Evolutionary conservation across 768 basidiomycete genomes (phyloP).

Genomic region (Pleurotus eryngii): DNA sequence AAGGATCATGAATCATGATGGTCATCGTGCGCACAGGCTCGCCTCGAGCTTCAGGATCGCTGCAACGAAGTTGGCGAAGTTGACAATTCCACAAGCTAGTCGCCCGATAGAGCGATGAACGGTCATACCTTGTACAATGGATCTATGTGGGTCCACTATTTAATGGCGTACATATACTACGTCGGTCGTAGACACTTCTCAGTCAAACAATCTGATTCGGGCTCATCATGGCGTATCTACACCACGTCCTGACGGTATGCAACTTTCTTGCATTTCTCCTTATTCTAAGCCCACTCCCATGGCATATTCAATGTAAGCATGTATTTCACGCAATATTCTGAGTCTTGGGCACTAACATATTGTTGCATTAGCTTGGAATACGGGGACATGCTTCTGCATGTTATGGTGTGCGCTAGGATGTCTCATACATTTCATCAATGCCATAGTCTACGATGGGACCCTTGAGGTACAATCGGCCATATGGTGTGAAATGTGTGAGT

Average conservation of each 20-base stretch:
- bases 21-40: no score
- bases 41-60: no score
- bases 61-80: no score
- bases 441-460: constrained; percentile 31
- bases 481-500: constrained; percentile 5
- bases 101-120: no score
- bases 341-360: neutral
- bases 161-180: no score
- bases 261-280: constrained; percentile 3
- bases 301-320: constrained; percentile 2
- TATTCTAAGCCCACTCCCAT: neutral
- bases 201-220: no score
- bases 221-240: neutral
- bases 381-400: constrained; percentile 52
- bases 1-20: no score
- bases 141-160: no score
- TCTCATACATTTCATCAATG: constrained; percentile 42
- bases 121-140: no score
- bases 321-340: neutral
- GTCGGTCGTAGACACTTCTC: no score
- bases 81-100: no score
- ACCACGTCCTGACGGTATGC: neutral
- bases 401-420: constrained; percentile 41
- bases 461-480: neutral
- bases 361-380: constrained; percentile 36